Evolutionary conservation across 495 filamentous ascomycete species (phyloP), one percentile per base, ranked within the genome.

Genomic region (Penicillium tannophilum): DNA sequence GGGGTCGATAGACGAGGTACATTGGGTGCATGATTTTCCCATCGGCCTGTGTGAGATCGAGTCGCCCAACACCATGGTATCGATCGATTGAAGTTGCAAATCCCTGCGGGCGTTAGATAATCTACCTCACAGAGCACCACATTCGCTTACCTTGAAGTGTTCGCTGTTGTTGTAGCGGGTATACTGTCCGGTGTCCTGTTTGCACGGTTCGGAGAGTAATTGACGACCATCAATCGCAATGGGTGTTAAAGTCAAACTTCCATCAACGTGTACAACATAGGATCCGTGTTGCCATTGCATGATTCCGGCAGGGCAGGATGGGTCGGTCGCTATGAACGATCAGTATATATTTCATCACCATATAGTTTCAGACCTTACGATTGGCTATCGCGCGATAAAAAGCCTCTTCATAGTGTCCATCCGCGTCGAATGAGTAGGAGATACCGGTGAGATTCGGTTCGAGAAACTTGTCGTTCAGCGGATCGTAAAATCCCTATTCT

Each of bases 241-340:
- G 0, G 90, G 90, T 0, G 69, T 78, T 44, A 92, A 74, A 11
- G 69, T 72, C 30, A 93, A 70, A 9, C 84, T 86, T 33, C 84
- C 83, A 62, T 89, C 83, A 23, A 75, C 65, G 42, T 78, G 75
- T 52, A 83, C 64, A 3, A 68, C 73, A 64, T 82, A 90, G 52
- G 72, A 81, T 31, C 90, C 90, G 67, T 93, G 90, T 64, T 93
- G 90, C 80, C 85, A 93, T 69, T 92, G 90, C 77, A 92, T 83
- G 16, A 91, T 80, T 11, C 84, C 88, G 47, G 76, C 71, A 1
- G 90, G 87, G 67, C 90, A 93, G 49, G 71, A 64, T 14, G 90
- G 90, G 16, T 80, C 74, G 35, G 71, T 65, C 33, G 90, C 89
- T 91, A 52, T 47, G 33, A 6, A 7, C 5, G 39, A 41, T 41